Evolutionary conservation across 345 rosid species (phyloP), one percentile per base, ranked within the genome.

Genomic region (Eucalyptus cloeziana): DNA sequence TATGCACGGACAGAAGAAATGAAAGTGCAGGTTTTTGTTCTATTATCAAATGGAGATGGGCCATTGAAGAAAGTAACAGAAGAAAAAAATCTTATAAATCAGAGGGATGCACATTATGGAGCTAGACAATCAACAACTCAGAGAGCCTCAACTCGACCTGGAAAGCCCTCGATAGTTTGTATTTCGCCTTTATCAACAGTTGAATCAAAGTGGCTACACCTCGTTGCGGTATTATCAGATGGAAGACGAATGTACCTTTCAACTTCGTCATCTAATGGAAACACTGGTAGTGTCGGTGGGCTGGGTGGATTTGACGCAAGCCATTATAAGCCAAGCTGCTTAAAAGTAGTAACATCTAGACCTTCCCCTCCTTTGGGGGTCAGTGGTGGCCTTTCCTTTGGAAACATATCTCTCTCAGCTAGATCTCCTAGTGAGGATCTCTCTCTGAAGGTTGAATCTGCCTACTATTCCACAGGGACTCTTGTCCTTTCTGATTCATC

Each of bases 191-290:
- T 97, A 89, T 96, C 99, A 86, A 94, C 93, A 31, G 88, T 97
- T 91, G 99, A 98, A 91, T 98, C 99, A 27, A 98, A 98, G 94
- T 95, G 96, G 91, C 91, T 98, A 93, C 99, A 98, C 92, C 96
- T 98, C 86, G 97, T 98, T 93, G 99, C 95, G 85, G 93, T 95
- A 89, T 91, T 98, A 92, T 98, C 99, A 27, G 99, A 98, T 95
- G 99, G 99, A 86, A 96, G 98, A 91, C 96, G 99, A 92, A 92
- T 98, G 98, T 98, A 96, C 91, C 94, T 98, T 90, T 97, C 99
- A 87, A 98, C 99, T 88, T 96, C 95, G 51, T 89, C 95, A 86
- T 94, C 95, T 50, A 92, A 90, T 92, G 98, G 99, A 92, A 95
- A 89, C 90, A 93, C 89, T 87, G 93, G 93, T 62, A 87, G 89